A percentile compares a stretch with the other conserved stretches of the same genome.
These are phyloP conservation scores for Colletotrichum shisoi DNA, from an alignment of 2,329 filamentous ascomycete genomes.

Conservation along the genomic window DNA sequence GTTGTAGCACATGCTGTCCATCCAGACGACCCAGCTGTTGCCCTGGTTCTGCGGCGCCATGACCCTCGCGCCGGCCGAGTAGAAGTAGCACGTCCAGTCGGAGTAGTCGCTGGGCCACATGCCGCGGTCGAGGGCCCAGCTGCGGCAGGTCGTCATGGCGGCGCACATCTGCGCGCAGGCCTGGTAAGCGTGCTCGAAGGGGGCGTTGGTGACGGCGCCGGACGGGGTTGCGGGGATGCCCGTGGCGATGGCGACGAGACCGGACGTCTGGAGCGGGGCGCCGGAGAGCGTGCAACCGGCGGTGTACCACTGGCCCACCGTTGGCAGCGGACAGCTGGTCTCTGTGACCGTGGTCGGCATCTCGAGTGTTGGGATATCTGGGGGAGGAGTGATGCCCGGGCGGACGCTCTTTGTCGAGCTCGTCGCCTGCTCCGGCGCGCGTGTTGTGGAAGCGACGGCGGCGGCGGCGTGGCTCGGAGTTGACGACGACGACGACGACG, in stretches of 20 bases:
- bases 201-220: background rate
- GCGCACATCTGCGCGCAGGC: conserved; percentile 31
- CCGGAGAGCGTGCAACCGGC: conserved; percentile 30
- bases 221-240: conserved; percentile 14
- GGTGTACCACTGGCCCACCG: conserved; percentile 17
- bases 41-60: conserved; percentile 25
- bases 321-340: conserved; percentile 16
- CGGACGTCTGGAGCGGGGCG: conserved; percentile 14
- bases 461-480: too few relatives aligned
- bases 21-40: conserved; percentile 24
- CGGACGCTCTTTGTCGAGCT: conserved; percentile 9
- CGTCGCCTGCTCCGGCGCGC: background rate
- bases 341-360: conserved; percentile 14
- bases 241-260: conserved; percentile 16
- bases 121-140: conserved; percentile 28
- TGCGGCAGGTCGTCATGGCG: conserved; percentile 9
- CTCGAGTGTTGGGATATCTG: background rate
- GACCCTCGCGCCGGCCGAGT: conserved; percentile 22
- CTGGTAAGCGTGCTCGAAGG: conserved; percentile 17
- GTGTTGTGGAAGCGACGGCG: background rate
- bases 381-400: conserved; percentile 5
- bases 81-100: conserved; percentile 31
- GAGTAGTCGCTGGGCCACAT: conserved; percentile 22
- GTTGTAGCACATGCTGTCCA: conserved; percentile 24
- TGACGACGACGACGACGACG: background rate